phyloP scores from a whole-genome alignment of 768 basidiomycete species.

The Ramaria sp. region DNA sequence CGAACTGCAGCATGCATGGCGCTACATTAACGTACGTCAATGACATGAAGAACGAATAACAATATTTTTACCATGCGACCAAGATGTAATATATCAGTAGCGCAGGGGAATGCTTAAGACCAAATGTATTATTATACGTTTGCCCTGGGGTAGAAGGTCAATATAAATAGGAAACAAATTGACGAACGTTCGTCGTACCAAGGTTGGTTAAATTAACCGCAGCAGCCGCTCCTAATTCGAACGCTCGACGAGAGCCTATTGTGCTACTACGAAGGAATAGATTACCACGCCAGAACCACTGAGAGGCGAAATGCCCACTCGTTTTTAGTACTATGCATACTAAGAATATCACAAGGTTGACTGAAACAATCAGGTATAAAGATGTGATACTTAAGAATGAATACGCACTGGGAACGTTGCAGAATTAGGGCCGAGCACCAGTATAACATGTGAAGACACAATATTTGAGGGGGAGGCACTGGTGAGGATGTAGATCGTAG shows the following conservation, averaged over 20 bases:
- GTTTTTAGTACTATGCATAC: not conserved
- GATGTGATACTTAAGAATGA: not conserved
- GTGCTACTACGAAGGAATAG: not conserved
- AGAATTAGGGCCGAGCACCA: conserved; percentile 70
- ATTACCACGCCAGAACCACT: not conserved
- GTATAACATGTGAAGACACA: conserved; percentile 77
- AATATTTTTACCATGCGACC: not conserved
- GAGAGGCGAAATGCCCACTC: not conserved
- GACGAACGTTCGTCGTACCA: not conserved
- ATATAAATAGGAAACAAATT: not conserved
- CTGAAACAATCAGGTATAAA: not conserved
- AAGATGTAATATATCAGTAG: not conserved
- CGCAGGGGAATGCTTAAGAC: not conserved
- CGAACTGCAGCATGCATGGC: not conserved
- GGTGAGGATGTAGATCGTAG: conserved; percentile 34
- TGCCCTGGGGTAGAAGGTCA: not conserved
- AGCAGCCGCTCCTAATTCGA: not conserved
- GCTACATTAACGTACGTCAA: not conserved
- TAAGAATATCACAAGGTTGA: not conserved
- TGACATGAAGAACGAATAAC: not conserved
- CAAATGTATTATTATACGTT: not conserved
- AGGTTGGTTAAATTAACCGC: not conserved
- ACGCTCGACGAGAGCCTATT: not conserved
- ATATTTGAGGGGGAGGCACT: conserved; percentile 47
- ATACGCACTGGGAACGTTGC: conserved; percentile 70